Evolutionary conservation across 208 protist genomes (phyloP).

Genomic region (Crithidia sp.): DNA sequence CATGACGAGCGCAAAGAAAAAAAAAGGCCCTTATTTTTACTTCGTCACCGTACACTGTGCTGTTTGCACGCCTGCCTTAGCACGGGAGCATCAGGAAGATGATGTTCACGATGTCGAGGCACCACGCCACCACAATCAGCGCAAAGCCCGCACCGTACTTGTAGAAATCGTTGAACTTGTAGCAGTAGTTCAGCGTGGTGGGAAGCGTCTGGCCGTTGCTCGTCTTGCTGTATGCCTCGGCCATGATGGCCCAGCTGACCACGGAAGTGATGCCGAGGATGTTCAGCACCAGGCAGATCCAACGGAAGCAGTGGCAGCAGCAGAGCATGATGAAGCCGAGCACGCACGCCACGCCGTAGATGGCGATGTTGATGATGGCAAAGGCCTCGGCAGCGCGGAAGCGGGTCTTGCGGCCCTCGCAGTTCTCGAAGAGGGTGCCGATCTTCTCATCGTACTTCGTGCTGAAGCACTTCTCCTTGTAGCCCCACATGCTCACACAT

Average conservation of each 20-base stretch:
- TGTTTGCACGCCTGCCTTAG: constrained; percentile 4
- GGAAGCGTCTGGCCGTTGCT: not conserved
- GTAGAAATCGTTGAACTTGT: constrained; percentile 7
- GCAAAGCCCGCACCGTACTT: constrained; percentile 46
- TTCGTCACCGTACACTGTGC: too few species aligned
- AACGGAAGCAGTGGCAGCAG: constrained; percentile 43
- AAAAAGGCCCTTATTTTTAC: too few species aligned
- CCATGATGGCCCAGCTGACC: constrained; percentile 44
- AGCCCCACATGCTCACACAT: constrained; percentile 55
- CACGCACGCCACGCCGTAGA: constrained; percentile 12
- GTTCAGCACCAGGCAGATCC: constrained; percentile 34
- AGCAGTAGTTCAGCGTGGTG: not conserved
- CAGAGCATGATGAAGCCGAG: constrained; percentile 30
- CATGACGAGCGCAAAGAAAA: too few species aligned
- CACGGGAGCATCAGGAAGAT: constrained; percentile 39
- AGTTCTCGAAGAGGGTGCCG: constrained; percentile 20
- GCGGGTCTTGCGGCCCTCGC: constrained; percentile 17
- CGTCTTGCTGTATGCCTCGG: constrained; percentile 25
- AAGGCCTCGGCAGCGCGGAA: constrained; percentile 46
- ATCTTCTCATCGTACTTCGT: constrained; percentile 7
- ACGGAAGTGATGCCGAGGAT: constrained; percentile 10
- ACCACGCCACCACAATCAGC: constrained; percentile 43
- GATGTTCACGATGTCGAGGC: constrained; percentile 40
- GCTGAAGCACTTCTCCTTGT: constrained; percentile 2
- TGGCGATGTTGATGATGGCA: constrained; percentile 38